Evolutionary conservation across 2,329 filamentous ascomycete genomes (phyloP), one percentile per base, ranked within the genome.

Genomic region (Cladobotryum mycophilum): DNA sequence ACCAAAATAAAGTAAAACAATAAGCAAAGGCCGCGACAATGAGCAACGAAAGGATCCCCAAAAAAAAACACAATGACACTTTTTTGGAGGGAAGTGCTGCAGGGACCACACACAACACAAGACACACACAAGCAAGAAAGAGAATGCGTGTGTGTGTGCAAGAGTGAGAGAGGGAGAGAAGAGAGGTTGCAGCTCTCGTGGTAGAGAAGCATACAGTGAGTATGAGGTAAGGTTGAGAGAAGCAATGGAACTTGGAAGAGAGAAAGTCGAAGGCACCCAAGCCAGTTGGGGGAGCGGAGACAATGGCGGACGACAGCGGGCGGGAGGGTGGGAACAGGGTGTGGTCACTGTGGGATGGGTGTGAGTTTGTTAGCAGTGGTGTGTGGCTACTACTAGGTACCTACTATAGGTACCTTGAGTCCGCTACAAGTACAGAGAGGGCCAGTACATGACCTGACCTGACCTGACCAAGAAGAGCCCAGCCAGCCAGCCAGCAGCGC

Each of bases 261-360:
- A 54, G 59, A 60, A 63, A 44, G 35, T 30, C 49, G 38, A 30
- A 47, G 49, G 48, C 47, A 45, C 25, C 47, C 51, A 47, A 47
- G 49, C 49, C 51, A 62, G 61, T 60, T 60, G 60, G 58, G 58
- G 58, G 59, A 57, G 62, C 61, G 60, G 62, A 64, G 62, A 63
- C 59, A 59, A 60, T 64, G 59, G 60, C 57, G 61, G 60, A 63
- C 59, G 56, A 47, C 49, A 57, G 57, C 55, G 58, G 59, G 56
- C 56, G 58, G 61, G 60, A 56, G 57, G 59, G 61, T 63, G 57
- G 51, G 48, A 47, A 51, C 48, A 47, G 18, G 51, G 41, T 15
- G 36, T 38, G 36, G 17, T 30, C 25, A 30, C 25, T 30, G 25
- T 30, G 25, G 25, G 25, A 30, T 30, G 25, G 25, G 25, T 30